Evolutionary conservation across 768 basidiomycete genomes (phyloP).

Genomic region (Phaeotremella skinneri): DNA sequence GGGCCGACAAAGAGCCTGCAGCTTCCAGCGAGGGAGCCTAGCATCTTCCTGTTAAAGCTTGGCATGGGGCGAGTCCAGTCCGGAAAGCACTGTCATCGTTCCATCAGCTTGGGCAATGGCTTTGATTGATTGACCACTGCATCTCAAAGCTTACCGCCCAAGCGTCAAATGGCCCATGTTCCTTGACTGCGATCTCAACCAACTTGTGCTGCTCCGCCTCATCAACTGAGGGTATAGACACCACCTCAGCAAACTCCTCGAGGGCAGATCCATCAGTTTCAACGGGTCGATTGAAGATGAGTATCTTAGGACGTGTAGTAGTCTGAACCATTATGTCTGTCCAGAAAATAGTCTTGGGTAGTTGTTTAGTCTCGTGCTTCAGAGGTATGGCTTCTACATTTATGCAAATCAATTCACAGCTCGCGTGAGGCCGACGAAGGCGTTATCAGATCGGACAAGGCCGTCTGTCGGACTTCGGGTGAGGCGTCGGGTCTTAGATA

Average conservation of each 20-base stretch:
- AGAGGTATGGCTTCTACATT: too few species aligned
- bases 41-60: neutral
- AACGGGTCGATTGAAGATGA: constrained; percentile 1
- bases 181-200: neutral
- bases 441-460: too few species aligned
- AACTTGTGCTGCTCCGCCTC: neutral
- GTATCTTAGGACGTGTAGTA: neutral
- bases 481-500: too few species aligned
- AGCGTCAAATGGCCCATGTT: constrained; percentile 5
- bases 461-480: too few species aligned
- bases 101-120: neutral
- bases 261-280: neutral
- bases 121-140: neutral
- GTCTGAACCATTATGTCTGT: neutral
- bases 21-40: neutral
- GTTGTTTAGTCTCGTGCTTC: too few species aligned
- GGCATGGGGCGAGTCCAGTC: neutral
- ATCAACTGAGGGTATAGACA: neutral
- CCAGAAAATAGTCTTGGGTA: too few species aligned
- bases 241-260: neutral
- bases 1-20: neutral
- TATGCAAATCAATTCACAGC: too few species aligned
- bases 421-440: too few species aligned
- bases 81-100: neutral
- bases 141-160: neutral